Evolutionary conservation across 805 yeast genomes (phyloP), one percentile per base, ranked within the genome.

Genomic region (Barnettozyma wickerhamii): DNA sequence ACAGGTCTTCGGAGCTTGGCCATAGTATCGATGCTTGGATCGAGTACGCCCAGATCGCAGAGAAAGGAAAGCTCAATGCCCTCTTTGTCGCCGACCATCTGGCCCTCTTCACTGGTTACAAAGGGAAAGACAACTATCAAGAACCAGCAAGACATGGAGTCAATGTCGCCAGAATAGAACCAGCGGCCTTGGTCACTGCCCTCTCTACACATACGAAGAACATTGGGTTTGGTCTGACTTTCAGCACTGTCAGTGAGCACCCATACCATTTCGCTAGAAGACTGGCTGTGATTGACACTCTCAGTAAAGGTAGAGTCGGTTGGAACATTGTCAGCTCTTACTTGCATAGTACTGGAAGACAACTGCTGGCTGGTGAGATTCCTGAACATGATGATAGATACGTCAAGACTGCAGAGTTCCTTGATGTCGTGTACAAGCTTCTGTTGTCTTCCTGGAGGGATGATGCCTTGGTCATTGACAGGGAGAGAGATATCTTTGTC

Each of bases 261-360:
- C 71, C 71, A 0, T 66, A 63, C 39, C 64, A 56, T 43, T 58
- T 66, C 18, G 62, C 69, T 14, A 55, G 71, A 50, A 52, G 68
- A 37, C 46, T 66, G 30, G 64, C 68, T 4, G 60, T 72, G 1
- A 52, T 66, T 33, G 72, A 67, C 41, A 71, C 66, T 41, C 53
- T 66, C 37, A 61, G 69, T 6, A 53, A 58, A 17, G 72, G 72
- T 14, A 56, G 72, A 46, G 47, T 67, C 38, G 72, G 72, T 24
- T 67, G 72, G 72, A 67, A 68, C 43, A 58, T 67, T 10, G 72
- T 67, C 19, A 55, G 66, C 5, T 60, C 68, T 5, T 65, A 67
- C 40, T 49, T 66, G 33, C 66, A 63, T 29, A 56, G 65, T 46
- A 69, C 71, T 6, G 61, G 70, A 4, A 49, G 64, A 43, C 49